Evolutionary conservation across 2,329 filamentous ascomycete genomes (phyloP), one percentile per base, ranked within the genome.

Genomic region (Ascochyta lentis): DNA sequence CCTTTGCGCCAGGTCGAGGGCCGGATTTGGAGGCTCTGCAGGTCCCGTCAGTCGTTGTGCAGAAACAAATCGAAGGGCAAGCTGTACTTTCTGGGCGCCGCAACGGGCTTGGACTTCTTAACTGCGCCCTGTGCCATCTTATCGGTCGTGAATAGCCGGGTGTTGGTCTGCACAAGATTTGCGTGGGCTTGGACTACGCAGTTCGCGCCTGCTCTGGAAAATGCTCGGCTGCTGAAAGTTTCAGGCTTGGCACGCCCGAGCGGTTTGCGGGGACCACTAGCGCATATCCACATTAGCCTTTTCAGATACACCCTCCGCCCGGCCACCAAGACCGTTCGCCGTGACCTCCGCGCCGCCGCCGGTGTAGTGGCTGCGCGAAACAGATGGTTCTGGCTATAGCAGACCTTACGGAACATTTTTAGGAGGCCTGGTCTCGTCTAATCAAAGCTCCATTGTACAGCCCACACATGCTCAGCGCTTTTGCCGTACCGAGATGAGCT

Each of bases 1-100:
- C 80, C 43, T 85, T 81, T 15, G 81, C 77, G 46, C 88, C 88
- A 59, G 82, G 84, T 68, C 84, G 84, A 7, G 82, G 83, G 12
- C 80, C 79, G 33, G 79, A 72, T 26, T 60, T 50, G 31, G 69
- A 69, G 49, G 72, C 66, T 59, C 71, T 76, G 43, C 54, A 46
- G 49, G 24, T 29, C 19, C 40, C 10, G 54, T 61, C 45, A 61
- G 58, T 50, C 34, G n/a, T 27, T 5, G 24, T 27, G 6, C 43
- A 49, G 24, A 27, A 23, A 15, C 40, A 24, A 33, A 44, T 9
- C 34, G 38, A 19, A 31, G 13, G 19, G 61, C 16, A 41, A 24
- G 16, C 33, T 69, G 45, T 69, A 80, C 80, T 79, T 71, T 63
- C 69, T 67, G 64, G 65, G 41, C 22, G 66, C 63, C 49, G 68